Base-by-base conservation (phyloP, 441 rosid genomes). In the Biscutella auriculata region DNA sequence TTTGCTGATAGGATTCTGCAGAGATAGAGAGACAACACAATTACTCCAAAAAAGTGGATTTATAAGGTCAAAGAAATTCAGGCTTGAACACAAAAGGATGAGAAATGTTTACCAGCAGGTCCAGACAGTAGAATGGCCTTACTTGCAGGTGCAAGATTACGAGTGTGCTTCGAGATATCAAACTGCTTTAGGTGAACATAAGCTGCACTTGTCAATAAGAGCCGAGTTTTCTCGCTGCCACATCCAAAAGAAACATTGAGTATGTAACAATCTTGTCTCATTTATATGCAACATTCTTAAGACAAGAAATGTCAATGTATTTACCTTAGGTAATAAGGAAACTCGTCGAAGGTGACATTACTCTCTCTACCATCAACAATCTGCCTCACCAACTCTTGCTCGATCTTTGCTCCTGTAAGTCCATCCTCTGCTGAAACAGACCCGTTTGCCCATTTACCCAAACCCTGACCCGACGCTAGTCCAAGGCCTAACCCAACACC, bases 71-170 rank as follows among this genome's bases (percentile, higher is more conserved):
- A 53, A 2, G 29, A 57, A 39, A 26, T 4, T 39, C 14, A 15
- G 14, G 10, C 25, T 47, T 9, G 12, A 15, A 46, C n/a, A 50
- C 9, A 33, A 58, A 21, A 62, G 60, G 50, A 57, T 27, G 60
- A 12, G 9, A 36, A 12, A 53, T 26, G 39, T 72, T 34, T 83
- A 93, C 99, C 97, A 6, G 95, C 77, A 16, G 90, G 84, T 50
- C 97, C 99, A 3, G 95, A 84, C 27, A 93, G 83, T 76, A 93
- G 76, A 75, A 93, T 89, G 42, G 88, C 76, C 60, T 81, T 79
- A 60, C 99, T 85, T 4, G 90, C 97, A 57, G 97, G 96, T 19
- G 97, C 78, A 62, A 93, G 97, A 61, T 93, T 87, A 65, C 99
- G 72, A 0, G 87, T 87, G 64, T 93, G 95, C 82, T 77, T 85